Evolutionary conservation across 1,284 basidiomycete genomes (phyloP).

Genomic region (Sphaerobolus stellatus): DNA sequence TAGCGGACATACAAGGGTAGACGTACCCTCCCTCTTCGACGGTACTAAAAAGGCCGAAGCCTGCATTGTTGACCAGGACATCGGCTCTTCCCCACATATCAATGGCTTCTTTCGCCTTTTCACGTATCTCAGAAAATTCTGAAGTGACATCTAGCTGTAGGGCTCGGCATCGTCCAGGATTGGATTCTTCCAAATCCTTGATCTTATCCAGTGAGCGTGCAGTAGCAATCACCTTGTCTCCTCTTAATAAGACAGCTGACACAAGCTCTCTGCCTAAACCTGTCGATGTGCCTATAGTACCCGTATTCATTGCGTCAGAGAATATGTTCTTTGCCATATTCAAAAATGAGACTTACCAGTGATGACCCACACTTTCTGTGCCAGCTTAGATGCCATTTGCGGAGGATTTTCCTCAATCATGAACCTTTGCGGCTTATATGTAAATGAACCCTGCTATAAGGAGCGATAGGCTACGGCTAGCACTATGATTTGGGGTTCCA

Average conservation of each 20-base stretch:
- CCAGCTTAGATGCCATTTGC: too few relatives aligned
- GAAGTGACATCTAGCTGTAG: conserved; percentile 40
- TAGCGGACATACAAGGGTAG: background rate
- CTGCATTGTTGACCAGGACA: conserved; percentile 62
- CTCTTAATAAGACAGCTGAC: conserved; percentile 28
- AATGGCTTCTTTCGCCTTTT: conserved; percentile 41
- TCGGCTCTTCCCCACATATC: conserved; percentile 54
- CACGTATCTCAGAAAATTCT: conserved; percentile 29
- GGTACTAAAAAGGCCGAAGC: conserved; percentile 36
- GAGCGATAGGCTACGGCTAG: too few relatives aligned
- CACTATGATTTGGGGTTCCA: too few relatives aligned
- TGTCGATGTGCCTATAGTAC: conserved; percentile 28
- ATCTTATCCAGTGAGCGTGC: conserved; percentile 37
- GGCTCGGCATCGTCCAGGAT: conserved; percentile 26
- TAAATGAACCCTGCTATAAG: too few relatives aligned
- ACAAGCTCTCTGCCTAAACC: conserved; percentile 36
- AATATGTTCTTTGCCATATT: too few relatives aligned
- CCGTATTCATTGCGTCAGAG: too few relatives aligned
- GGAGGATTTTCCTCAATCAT: too few relatives aligned
- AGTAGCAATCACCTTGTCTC: conserved; percentile 40
- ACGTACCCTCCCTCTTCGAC: conserved; percentile 40
- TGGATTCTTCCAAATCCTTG: conserved; percentile 23
- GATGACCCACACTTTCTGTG: too few relatives aligned
- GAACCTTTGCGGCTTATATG: too few relatives aligned
- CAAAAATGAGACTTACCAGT: too few relatives aligned